A percentile compares a stretch with the other conserved stretches of the same genome.
Evolutionary conservation across 164 flowering plant genomes (phyloP).

Genomic region (Liriodendron chinense): DNA sequence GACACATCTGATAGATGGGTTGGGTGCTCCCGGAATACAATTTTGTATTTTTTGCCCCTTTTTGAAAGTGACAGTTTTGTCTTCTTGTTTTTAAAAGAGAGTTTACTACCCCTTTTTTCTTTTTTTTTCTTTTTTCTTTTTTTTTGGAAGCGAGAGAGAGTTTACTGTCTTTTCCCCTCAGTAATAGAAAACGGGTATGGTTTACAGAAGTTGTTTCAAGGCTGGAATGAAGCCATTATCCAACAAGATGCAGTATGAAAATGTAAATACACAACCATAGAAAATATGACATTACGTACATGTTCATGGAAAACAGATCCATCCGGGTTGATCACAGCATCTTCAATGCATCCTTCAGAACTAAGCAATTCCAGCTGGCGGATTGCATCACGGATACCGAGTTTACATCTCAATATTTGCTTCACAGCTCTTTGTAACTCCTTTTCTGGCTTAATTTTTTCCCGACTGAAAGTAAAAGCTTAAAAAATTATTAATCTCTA

Average conservation of each 20-base stretch:
- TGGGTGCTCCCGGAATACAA: too few species aligned
- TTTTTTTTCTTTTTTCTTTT: too few species aligned
- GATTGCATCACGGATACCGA: conserved; percentile 87
- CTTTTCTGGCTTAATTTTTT: conserved; percentile 89
- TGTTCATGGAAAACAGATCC: conserved; percentile 94
- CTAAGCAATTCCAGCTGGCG: conserved; percentile 76
- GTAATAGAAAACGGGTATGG: not conserved
- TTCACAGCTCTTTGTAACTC: conserved; percentile 83
- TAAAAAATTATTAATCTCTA: not conserved
- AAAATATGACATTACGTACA: conserved; percentile 31
- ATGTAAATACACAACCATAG: not conserved
- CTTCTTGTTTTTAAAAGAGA: too few species aligned
- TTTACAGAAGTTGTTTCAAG: not conserved
- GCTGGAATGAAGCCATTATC: not conserved
- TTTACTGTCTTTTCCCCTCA: not conserved
- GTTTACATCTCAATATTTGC: conserved; percentile 85
- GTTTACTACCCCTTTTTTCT: too few species aligned
- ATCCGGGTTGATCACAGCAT: conserved; percentile 71
- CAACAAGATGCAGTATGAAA: not conserved
- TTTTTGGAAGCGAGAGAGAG: too few species aligned
- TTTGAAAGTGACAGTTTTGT: too few species aligned
- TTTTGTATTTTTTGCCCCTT: too few species aligned
- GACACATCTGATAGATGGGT: too few species aligned
- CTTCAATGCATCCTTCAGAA: conserved; percentile 72
- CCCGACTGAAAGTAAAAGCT: conserved; percentile 57